Evolutionary conservation across 169 alveolate species (phyloP).

Genomic region (Cryptosporidium meleagridis): DNA sequence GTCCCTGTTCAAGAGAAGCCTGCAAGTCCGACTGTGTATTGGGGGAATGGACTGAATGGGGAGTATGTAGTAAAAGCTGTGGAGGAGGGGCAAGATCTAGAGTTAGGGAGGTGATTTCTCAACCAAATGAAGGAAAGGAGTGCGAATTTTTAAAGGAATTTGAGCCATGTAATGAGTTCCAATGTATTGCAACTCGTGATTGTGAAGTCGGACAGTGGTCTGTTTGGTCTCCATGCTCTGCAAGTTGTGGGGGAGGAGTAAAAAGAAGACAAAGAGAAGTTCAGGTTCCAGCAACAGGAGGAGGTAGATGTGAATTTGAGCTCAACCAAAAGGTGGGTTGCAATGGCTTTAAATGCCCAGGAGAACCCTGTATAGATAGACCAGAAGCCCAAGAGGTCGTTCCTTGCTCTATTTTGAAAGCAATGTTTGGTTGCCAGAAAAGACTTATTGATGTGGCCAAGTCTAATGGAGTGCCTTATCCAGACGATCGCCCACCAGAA

Average conservation of each 20-base stretch:
- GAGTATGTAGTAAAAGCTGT: slow-evolving; percentile 78
- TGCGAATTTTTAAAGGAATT: slow-evolving; percentile 75
- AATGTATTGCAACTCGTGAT: slow-evolving; percentile 77
- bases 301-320: slow-evolving; percentile 54
- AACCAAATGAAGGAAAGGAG: slow-evolving; percentile 74
- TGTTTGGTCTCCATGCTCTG: slow-evolving; percentile 78
- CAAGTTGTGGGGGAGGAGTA: slow-evolving; percentile 82
- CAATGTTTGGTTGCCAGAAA: slow-evolving; percentile 79
- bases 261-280: slow-evolving; percentile 76
- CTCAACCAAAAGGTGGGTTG: slow-evolving; percentile 73
- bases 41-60: slow-evolving; percentile 79
- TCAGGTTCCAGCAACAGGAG: slow-evolving; percentile 72
- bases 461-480: slow-evolving; percentile 76
- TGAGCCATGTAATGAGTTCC: slow-evolving; percentile 74
- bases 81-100: slow-evolving; percentile 77
- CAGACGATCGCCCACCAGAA: slow-evolving; percentile 79
- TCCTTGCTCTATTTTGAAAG: slow-evolving; percentile 77
- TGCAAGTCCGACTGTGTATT: slow-evolving; percentile 76
- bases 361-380: slow-evolving; percentile 78
- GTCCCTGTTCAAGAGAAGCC: slow-evolving; percentile 70
- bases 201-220: slow-evolving; percentile 80
- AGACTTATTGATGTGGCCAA: slow-evolving; percentile 77
- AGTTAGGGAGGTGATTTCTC: slow-evolving; percentile 21
- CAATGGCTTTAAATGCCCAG: slow-evolving; percentile 76
- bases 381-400: slow-evolving; percentile 79